phyloP scores from a whole-genome alignment of 1,284 basidiomycete genomes.

The Coniferiporia sulphurascens region DNA sequence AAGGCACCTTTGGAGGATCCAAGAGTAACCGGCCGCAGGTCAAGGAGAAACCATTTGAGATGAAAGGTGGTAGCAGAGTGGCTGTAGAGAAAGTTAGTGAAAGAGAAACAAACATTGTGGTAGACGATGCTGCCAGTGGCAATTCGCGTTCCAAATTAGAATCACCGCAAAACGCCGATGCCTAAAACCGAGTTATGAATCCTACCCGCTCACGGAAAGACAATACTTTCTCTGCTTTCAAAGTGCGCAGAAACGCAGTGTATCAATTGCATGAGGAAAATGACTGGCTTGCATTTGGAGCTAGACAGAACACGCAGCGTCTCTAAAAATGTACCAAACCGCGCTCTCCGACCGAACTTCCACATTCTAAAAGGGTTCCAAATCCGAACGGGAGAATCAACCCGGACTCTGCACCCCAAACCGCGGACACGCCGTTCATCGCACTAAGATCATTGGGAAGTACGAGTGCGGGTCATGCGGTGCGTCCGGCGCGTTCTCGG shows the following conservation, averaged over 20 bases:
- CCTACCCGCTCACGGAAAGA: background rate
- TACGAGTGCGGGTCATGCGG: constrained; percentile 76
- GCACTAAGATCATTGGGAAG: constrained; percentile 82
- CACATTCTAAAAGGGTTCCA: too few species aligned
- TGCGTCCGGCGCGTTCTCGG: constrained; percentile 60
- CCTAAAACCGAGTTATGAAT: background rate
- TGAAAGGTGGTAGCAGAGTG: background rate
- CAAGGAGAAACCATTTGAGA: background rate
- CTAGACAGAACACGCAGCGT: background rate
- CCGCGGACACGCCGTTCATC: constrained; percentile 38
- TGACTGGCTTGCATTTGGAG: background rate
- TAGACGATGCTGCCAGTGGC: background rate
- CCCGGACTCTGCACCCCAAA: too few species aligned
- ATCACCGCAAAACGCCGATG: background rate
- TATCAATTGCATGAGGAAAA: background rate
- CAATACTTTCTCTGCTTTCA: too few species aligned
- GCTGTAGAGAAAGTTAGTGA: background rate
- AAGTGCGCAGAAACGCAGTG: too few species aligned
- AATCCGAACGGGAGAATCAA: too few species aligned
- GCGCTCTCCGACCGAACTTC: too few species aligned
- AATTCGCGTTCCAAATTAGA: background rate
- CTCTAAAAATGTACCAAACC: background rate
- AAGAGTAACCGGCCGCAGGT: background rate
- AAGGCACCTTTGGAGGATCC: too few species aligned
- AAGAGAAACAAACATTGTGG: background rate